A percentile compares a stretch with the other conserved stretches of the same genome.
phyloP scores from a whole-genome alignment of 768 basidiomycete genomes.

The Cyclocybe cylindracea region DNA sequence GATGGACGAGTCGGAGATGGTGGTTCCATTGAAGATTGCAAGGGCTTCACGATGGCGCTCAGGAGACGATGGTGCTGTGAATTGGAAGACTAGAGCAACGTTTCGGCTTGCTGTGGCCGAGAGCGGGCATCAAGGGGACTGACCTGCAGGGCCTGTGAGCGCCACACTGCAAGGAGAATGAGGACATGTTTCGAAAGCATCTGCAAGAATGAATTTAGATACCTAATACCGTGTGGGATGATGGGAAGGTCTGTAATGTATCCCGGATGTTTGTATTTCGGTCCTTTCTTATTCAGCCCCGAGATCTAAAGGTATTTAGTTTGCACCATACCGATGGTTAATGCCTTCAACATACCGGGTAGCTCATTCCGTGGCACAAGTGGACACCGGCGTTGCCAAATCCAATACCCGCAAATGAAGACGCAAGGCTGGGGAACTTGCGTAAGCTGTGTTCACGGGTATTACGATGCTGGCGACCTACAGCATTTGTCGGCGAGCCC shows the following conservation, averaged over 20 bases:
- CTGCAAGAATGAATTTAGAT: conserved; percentile 8
- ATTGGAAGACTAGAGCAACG: conserved; percentile 72
- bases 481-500: conserved; percentile 93
- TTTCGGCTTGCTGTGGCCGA: neutral
- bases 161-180: conserved; percentile 57
- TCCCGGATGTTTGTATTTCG: conserved; percentile 89
- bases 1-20: conserved; percentile 68
- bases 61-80: conserved; percentile 92
- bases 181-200: neutral
- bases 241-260: conserved; percentile 86
- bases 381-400: conserved; percentile 95
- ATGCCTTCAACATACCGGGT: conserved; percentile 59
- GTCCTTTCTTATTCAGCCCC: conserved; percentile 91
- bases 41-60: conserved; percentile 88
- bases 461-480: conserved; percentile 33
- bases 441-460: conserved; percentile 1
- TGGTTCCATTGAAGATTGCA: conserved; percentile 75
- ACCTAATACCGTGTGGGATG: conserved; percentile 91
- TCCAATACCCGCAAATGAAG: conserved; percentile 94
- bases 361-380: conserved; percentile 88
- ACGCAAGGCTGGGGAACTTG: conserved; percentile 61
- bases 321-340: neutral
- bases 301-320: conserved; percentile 60
- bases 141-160: conserved; percentile 83
- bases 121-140: conserved; percentile 9